Conservation (phyloP, 2,329 filamentous ascomycete species). For the Pseudocercospora cruenta region DNA sequence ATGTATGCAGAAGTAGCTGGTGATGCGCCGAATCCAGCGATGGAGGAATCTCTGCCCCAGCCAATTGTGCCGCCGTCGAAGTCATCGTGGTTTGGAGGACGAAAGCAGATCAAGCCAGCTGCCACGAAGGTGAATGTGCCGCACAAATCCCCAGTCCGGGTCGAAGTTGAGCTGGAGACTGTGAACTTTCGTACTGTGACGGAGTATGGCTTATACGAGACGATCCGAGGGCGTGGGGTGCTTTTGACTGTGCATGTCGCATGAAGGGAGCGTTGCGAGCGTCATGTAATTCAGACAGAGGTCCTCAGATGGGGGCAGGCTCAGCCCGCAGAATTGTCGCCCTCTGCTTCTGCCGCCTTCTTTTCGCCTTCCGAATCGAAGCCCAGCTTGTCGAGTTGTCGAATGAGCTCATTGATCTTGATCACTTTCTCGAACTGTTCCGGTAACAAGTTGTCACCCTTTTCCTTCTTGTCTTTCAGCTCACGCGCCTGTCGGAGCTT, state of each 20-base stretch:
- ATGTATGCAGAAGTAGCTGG: slow-evolving; percentile 27
- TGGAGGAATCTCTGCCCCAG: slow-evolving; percentile 14
- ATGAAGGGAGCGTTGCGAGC: slow-evolving; percentile 15
- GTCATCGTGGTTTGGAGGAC: slow-evolving; percentile 23
- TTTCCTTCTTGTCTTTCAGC: slow-evolving; percentile 86
- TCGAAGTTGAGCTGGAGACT: slow-evolving; percentile 43
- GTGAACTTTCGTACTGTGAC: slow-evolving; percentile 49
- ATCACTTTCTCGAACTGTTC: slow-evolving; percentile 98
- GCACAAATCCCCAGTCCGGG: slow-evolving; percentile 21
- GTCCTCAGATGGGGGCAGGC: background rate
- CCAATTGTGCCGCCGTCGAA: slow-evolving; percentile 17
- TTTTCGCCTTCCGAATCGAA: slow-evolving; percentile 79
- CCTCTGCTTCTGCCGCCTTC: slow-evolving; percentile 22
- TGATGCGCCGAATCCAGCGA: slow-evolving; percentile 1
- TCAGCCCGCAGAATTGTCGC: slow-evolving; percentile 6
- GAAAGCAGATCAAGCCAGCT: slow-evolving; percentile 27
- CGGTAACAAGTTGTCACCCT: slow-evolving; percentile 78
- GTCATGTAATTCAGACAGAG: background rate
- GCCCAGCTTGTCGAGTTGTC: slow-evolving; percentile 82
- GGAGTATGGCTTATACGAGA: slow-evolving; percentile 51
- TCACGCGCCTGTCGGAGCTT: slow-evolving; percentile 94
- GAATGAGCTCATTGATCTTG: slow-evolving; percentile 90
- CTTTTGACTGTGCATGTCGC: slow-evolving; percentile 31
- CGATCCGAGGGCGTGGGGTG: slow-evolving; percentile 34
- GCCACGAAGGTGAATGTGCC: background rate